Conservation (phyloP, 2,329 filamentous ascomycete genomes). For the Epichloe glyceriae region DNA sequence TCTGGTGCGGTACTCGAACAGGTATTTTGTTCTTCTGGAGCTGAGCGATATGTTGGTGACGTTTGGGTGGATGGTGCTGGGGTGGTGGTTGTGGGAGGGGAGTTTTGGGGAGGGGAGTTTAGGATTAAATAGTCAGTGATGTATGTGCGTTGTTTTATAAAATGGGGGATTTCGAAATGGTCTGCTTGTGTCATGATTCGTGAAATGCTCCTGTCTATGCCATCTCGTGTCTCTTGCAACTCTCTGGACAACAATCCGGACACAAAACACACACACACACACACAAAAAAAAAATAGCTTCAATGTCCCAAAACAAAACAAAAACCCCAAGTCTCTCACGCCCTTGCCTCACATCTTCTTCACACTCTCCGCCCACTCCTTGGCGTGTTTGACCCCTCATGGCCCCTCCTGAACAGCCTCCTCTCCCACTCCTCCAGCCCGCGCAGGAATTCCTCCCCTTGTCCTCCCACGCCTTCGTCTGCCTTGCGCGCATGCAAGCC, state of each 20-base stretch:
- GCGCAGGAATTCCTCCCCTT: conserved; percentile 67
- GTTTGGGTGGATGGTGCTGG: conserved; percentile 15
- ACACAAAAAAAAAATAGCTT: no score
- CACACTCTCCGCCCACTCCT: conserved; percentile 55
- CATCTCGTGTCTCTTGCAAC: no score
- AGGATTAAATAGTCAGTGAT: no score
- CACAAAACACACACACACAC: no score
- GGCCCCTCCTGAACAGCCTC: conserved; percentile 57
- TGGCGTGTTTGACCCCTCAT: conserved; percentile 58
- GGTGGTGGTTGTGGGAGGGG: conserved; percentile 10
- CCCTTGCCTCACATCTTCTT: conserved; percentile 18
- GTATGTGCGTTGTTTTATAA: no score
- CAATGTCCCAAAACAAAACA: no score
- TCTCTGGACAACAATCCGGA: no score
- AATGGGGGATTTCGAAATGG: no score
- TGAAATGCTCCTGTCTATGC: no score
- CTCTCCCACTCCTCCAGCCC: conserved; percentile 87
- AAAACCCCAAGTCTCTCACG: no score
- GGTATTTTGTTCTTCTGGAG: conserved; percentile 26
- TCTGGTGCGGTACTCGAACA: conserved; percentile 21
- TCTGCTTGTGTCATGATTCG: no score
- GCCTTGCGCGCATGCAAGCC: conserved; percentile 83
- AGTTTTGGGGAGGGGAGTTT: no score
- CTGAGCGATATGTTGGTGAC: conserved; percentile 21
- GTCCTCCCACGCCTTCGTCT: conserved; percentile 44